phyloP scores from a whole-genome alignment of 176 grass and related monocot genomes.

The Oropetium thomaeum region DNA sequence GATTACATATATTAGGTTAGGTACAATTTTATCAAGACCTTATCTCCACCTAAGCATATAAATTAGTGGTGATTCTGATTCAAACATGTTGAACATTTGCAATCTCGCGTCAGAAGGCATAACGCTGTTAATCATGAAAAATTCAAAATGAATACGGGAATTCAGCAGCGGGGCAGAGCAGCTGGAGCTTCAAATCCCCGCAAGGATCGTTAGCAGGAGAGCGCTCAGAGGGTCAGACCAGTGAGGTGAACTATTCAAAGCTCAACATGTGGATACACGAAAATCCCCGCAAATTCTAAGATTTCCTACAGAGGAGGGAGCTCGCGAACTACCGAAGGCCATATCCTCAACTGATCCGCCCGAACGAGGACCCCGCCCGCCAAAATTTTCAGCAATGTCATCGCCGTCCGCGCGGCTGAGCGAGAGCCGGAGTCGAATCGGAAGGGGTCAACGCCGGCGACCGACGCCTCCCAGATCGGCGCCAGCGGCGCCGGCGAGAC shows the following conservation, averaged over 20 bases:
- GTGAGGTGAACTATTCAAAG: not conserved
- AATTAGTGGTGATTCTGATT: not conserved
- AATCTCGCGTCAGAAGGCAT: not conserved
- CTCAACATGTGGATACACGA: not conserved
- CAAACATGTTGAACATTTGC: not conserved
- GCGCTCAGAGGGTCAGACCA: not conserved
- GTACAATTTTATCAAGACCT: not conserved
- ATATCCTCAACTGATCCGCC: constrained; percentile 20
- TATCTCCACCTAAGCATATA: not conserved
- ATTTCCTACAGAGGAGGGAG: not conserved
- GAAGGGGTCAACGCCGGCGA: constrained; percentile 23
- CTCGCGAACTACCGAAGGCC: not conserved
- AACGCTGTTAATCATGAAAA: not conserved
- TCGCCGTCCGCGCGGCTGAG: not conserved
- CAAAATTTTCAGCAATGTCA: not conserved
- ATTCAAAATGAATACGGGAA: not conserved
- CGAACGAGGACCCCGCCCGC: not conserved
- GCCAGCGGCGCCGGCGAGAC: constrained; percentile 11
- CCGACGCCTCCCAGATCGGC: constrained; percentile 27
- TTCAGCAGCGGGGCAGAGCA: not conserved
- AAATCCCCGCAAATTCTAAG: not conserved
- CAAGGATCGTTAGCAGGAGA: not conserved
- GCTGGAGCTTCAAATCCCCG: not conserved
- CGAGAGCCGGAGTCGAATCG: not conserved
- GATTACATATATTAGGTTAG: not conserved